phyloP scores from a whole-genome alignment of 208 protist genomes.

The Trypanosoma congolense region DNA sequence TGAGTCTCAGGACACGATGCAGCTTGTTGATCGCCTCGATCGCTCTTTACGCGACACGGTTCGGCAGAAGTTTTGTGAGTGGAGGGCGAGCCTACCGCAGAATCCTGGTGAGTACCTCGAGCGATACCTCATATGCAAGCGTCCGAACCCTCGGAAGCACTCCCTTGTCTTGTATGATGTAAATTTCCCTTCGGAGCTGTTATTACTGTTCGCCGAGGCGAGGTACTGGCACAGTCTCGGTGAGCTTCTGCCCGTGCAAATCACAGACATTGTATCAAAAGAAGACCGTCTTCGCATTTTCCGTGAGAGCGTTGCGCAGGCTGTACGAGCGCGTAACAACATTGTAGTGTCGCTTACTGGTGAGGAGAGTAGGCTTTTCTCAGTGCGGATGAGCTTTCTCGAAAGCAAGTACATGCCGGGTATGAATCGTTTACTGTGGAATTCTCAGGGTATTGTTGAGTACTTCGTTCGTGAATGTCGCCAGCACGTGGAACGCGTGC shows the following conservation, averaged over 20 bases:
- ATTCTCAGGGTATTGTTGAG: conserved; percentile 91
- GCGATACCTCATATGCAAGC: conserved; percentile 72
- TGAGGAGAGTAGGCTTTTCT: conserved; percentile 93
- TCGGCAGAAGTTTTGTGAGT: conserved; percentile 69
- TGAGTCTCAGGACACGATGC: conserved; percentile 76
- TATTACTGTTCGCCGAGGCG: conserved; percentile 93
- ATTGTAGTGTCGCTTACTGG: conserved; percentile 85
- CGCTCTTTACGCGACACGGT: conserved; percentile 80
- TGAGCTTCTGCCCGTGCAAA: conserved; percentile 78
- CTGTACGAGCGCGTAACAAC: conserved; percentile 94
- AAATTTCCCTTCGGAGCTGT: conserved; percentile 93
- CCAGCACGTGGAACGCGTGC: conserved; percentile 75
- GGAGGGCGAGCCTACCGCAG: conserved; percentile 59
- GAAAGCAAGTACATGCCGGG: conserved; percentile 91
- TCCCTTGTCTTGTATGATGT: conserved; percentile 75
- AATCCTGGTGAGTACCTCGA: conserved; percentile 85
- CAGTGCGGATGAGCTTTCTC: conserved; percentile 87
- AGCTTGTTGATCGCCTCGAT: conserved; percentile 71
- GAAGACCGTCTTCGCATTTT: conserved; percentile 93
- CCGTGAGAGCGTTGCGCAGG: conserved; percentile 93
- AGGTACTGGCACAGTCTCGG: conserved; percentile 90
- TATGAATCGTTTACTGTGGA: conserved; percentile 93
- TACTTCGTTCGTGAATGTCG: conserved; percentile 94
- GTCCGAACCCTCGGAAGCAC: conserved; percentile 37
- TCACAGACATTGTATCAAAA: conserved; percentile 84